Evolutionary conservation across 2,329 filamentous ascomycete species (phyloP).

Genomic region (Verticillium isaacii): DNA sequence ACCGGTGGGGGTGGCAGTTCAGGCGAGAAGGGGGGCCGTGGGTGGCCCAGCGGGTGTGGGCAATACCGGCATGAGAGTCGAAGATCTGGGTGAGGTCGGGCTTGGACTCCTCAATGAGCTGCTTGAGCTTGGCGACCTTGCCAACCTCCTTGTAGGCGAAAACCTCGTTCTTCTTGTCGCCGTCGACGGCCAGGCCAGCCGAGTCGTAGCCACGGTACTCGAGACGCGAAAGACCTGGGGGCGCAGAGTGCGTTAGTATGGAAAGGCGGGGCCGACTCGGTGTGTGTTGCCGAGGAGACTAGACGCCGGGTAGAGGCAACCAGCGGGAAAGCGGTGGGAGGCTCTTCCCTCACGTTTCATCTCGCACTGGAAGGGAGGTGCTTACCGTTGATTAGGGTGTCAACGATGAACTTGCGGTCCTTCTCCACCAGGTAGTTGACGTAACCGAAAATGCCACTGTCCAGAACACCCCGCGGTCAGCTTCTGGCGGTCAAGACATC

Average conservation of each 20-base stretch:
- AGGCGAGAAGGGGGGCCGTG: conserved; percentile 88
- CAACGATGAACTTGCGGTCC: conserved; percentile 92
- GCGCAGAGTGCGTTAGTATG: conserved; percentile 5
- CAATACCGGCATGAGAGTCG: conserved; percentile 96
- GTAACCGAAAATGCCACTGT: conserved; percentile 93
- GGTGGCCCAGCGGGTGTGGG: conserved; percentile 98
- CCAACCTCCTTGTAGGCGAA: conserved; percentile 98
- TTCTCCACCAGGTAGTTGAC: conserved; percentile 99
- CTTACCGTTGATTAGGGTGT: conserved; percentile 93
- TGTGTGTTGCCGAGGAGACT: background rate
- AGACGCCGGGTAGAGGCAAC: background rate
- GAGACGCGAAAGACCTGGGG: conserved; percentile 79
- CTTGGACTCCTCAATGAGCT: conserved; percentile 80
- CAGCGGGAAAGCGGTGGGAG: background rate
- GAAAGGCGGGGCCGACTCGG: background rate
- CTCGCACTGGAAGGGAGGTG: conserved; percentile 19
- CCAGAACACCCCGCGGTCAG: conserved; percentile 2
- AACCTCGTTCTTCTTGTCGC: conserved; percentile 98
- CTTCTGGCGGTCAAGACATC: background rate
- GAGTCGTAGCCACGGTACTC: conserved; percentile 99
- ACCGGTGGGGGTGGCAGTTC: conserved; percentile 99
- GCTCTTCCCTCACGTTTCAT: background rate
- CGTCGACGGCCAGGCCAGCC: conserved; percentile 90
- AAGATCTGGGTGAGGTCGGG: conserved; percentile 89
- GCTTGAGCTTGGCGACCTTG: conserved; percentile 95